Evolutionary conservation across 768 basidiomycete species (phyloP).

Genomic region (Leccinum broughii): DNA sequence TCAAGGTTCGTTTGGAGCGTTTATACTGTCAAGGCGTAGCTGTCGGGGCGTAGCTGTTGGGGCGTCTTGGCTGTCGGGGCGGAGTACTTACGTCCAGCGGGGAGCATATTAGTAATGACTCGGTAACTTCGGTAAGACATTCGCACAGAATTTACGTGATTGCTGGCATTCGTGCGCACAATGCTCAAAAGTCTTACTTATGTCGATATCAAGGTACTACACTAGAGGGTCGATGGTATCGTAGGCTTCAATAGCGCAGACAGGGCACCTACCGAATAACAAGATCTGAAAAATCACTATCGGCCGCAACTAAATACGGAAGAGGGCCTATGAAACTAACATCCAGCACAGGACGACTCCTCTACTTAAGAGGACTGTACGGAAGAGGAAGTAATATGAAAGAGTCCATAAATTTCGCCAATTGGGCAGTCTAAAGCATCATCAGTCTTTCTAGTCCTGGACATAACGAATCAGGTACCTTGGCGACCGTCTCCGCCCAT

Average conservation of each 20-base stretch:
- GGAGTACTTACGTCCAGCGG: too few relatives aligned
- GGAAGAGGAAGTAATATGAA: constrained; percentile 77
- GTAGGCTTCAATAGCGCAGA: neutral
- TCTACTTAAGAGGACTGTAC: constrained; percentile 83
- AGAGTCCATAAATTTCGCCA: constrained; percentile 84
- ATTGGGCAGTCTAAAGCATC: constrained; percentile 75
- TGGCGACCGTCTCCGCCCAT: constrained; percentile 93
- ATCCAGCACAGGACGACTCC: neutral
- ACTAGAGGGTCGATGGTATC: neutral
- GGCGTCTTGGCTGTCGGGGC: neutral
- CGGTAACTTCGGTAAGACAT: constrained; percentile 8
- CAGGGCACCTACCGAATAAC: neutral
- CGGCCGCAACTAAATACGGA: neutral
- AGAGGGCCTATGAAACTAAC: neutral
- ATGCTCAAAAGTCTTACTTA: neutral
- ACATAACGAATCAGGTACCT: constrained; percentile 49
- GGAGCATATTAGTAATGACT: constrained; percentile 10
- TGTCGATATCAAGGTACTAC: neutral
- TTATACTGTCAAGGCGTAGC: neutral
- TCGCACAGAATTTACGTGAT: constrained; percentile 18
- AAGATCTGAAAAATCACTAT: neutral
- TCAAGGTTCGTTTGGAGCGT: constrained; percentile 6
- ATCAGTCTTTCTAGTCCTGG: constrained; percentile 1
- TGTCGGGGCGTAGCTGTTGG: too few relatives aligned
- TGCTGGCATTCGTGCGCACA: neutral